Percentiles rank a stretch among this genome's conserved stretches.
Conservation (phyloP, 2,329 filamentous ascomycete genomes). For the Colletotrichum melonis region DNA sequence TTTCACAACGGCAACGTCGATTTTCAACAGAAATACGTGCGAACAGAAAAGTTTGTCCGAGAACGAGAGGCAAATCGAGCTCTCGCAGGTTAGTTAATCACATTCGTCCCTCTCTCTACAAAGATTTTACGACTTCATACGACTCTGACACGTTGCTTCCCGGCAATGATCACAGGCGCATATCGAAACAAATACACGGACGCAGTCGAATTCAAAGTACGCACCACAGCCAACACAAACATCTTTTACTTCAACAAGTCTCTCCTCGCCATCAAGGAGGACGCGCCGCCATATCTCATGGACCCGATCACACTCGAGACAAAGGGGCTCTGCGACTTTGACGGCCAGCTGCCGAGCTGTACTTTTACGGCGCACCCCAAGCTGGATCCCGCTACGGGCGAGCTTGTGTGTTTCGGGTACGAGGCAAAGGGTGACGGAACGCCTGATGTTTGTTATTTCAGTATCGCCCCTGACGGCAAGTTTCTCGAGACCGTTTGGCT, state of each 20-base stretch:
- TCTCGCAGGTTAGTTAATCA: not conserved
- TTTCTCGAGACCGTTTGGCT: conserved; percentile 48
- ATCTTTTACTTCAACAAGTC: conserved; percentile 60
- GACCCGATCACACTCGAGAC: conserved; percentile 55
- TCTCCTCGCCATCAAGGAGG: conserved; percentile 61
- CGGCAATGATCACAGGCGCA: conserved; percentile 42
- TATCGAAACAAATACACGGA: conserved; percentile 55
- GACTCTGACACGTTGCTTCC: conserved; percentile 40
- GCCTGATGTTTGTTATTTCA: conserved; percentile 50
- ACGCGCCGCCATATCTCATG: conserved; percentile 53
- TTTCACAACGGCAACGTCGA: conserved; percentile 46
- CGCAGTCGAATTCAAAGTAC: conserved; percentile 43
- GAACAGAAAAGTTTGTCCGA: conserved; percentile 52
- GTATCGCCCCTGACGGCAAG: conserved; percentile 42
- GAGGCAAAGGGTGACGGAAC: conserved; percentile 54
- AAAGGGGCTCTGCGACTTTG: conserved; percentile 52
- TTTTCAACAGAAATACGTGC: conserved; percentile 50
- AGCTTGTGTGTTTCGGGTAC: conserved; percentile 54
- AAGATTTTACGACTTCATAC: too few relatives aligned
- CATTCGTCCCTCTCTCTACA: not conserved
- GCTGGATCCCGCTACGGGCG: conserved; percentile 51
- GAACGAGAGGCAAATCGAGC: conserved; percentile 50
- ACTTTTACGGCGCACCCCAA: conserved; percentile 58
- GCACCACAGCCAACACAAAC: conserved; percentile 61
- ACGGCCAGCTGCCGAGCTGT: conserved; percentile 50